Base-by-base conservation (phyloP, 2,329 filamentous ascomycete genomes). In the Microdochium bolleyi region DNA sequence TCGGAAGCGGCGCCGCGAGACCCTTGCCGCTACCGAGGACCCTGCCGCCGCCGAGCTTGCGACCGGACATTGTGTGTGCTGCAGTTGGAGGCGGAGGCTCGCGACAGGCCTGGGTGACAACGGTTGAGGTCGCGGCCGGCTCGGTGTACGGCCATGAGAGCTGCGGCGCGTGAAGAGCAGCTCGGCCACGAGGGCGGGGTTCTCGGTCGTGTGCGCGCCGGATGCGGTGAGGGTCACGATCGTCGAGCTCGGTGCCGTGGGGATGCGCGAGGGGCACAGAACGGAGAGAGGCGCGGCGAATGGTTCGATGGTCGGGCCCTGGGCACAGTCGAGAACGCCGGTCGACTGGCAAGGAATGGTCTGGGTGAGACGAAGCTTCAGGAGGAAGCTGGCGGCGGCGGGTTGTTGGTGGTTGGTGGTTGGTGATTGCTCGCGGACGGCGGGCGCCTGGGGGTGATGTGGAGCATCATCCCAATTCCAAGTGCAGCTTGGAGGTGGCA, bases 31-130 rank as follows among this genome's bases (percentile, higher is more conserved):
- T 95, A 64, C 92, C 92, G 63, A 96, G 76, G 65, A 96, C 85
- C 74, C 92, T 85, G 69, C 92, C 92, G 72, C 92, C 92, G 71
- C 92, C 92, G 69, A 96, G 81, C 77, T 88, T 92, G 76, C 89
- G 84, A 70, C 81, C 80, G 63, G 90, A 87, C 90, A 95, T 95
- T 69, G 62, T 71, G 69, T 53, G 56, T 8, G 19, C 8, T 16
- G 41, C 41, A 22, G 19, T 16, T 19, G 7, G 11, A 19, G 41
- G 9, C 16, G 19, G 22, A 8, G 19, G 41, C n/a, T 24, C 21
- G 22, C 9, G 41, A 52, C 60, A 58, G 57, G 57, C 51, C 54
- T 48, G 44, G 41, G 49, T 49, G 48, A 52, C 49, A 48, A 19
- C 19, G 19, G 16, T 46, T 19, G 41, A 46, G 41, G 41, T 46